Conservation (phyloP, 768 basidiomycete genomes). For the Strobilomyces echinocephalus region DNA sequence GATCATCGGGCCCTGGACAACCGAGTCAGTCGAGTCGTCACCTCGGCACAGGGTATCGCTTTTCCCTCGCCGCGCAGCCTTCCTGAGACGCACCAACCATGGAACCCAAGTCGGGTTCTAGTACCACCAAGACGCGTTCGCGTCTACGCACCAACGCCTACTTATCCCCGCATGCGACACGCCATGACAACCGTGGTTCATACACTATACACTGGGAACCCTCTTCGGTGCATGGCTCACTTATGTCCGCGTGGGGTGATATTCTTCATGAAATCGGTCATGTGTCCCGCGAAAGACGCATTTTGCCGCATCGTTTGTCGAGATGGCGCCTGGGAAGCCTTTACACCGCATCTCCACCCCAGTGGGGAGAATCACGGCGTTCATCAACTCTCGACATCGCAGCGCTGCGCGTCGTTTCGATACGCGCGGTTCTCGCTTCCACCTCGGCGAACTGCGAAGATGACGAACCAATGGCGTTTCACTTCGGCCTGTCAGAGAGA, state of each 20-base stretch:
- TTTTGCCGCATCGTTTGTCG: neutral
- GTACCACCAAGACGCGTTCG: neutral
- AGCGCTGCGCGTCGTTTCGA: neutral
- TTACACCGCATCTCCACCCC: no score
- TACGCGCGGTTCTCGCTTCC: neutral
- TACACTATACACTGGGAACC: no score
- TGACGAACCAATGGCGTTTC: neutral
- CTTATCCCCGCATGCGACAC: slow-evolving; percentile 12
- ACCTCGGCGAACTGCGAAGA: neutral
- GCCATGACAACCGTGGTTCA: slow-evolving; percentile 2
- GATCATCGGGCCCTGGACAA: neutral
- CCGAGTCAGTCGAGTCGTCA: slow-evolving; percentile 8
- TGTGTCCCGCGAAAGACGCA: neutral
- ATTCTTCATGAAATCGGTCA: slow-evolving; percentile 2
- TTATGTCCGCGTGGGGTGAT: slow-evolving; percentile 13
- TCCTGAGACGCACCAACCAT: neutral
- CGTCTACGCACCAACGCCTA: neutral
- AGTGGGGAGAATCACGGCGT: slow-evolving; percentile 2
- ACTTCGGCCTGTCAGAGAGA: neutral
- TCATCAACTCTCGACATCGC: neutral
- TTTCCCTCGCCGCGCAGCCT: neutral
- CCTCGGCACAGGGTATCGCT: slow-evolving; percentile 1
- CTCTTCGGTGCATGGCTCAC: neutral
- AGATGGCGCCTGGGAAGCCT: neutral
- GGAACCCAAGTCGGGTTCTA: neutral